Evolutionary conservation across 2,329 filamentous ascomycete species (phyloP), one percentile per base, ranked within the genome.

Genomic region (Trichoderma sp.): DNA sequence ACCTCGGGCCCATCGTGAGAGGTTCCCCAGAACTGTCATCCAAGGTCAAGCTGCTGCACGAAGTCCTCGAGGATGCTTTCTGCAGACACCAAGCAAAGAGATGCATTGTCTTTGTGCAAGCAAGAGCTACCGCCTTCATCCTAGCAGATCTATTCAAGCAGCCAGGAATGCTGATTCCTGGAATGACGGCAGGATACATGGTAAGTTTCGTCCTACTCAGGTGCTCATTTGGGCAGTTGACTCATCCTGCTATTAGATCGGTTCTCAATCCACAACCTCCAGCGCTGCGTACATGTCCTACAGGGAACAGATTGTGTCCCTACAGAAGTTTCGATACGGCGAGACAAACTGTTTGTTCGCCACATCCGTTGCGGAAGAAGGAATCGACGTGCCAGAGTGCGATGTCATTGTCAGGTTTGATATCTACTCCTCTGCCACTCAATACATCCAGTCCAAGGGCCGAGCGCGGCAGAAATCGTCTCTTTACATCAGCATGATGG

Each of bases 371-470:
- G 87, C 84, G 0, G 88, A 90, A 70, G 88, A 90, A 72, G 88
- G 88, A 0, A 82, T 90, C 14, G 88, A 90, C 69, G 84, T 90
- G 55, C 87, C 88, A 0, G 85, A 88, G 63, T 90, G 88, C 74
- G 89, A 90, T 68, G 74, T 89, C 1, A 80, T 90, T 34, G 81
- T 90, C 66, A 79, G 93, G 2, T 99, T 97, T 72, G 92, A 98
- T 73, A 83, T 96, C 2, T 97, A 93, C 76, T 83, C 84, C 12
- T 97, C 94, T 0, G 88, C 97, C 76, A 98, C 98, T 60, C 91
- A 96, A 72, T 98, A 97, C 73, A 88, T 98, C 21, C 95, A 99
- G 75, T 97, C 93, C 15, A 86, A 92, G 68, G 95, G 95, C 0
- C 86, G 95, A 62, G 95, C 95, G 14, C 85, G 95, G 45, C 90